Evolutionary conservation across 2,329 filamentous ascomycete genomes (phyloP).

Genomic region (Coniochaeta hoffmannii): DNA sequence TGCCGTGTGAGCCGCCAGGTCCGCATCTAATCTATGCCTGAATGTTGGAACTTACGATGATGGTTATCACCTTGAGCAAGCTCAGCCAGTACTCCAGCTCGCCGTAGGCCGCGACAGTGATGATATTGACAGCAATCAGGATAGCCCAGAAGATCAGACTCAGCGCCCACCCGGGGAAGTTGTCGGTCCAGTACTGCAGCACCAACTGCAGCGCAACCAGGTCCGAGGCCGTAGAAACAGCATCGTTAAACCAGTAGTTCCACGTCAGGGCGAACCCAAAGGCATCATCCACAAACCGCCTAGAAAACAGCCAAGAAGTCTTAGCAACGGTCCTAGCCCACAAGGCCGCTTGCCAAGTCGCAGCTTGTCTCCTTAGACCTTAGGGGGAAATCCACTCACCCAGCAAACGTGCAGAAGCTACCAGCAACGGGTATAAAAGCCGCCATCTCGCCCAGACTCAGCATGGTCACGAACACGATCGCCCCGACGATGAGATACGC

Average conservation of each 20-base stretch:
- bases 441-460: constrained; percentile 53
- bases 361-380: constrained; percentile 12
- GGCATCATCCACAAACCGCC: constrained; percentile 44
- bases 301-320: too few relatives aligned
- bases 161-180: constrained; percentile 56
- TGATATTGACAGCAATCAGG: constrained; percentile 43
- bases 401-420: constrained; percentile 47
- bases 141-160: constrained; percentile 54
- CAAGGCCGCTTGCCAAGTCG: too few relatives aligned
- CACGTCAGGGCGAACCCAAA: constrained; percentile 48
- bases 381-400: constrained; percentile 17
- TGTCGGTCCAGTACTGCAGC: constrained; percentile 53
- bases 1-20: not conserved
- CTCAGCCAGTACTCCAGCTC: constrained; percentile 53
- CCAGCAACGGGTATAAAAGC: constrained; percentile 47
- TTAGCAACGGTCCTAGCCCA: too few relatives aligned
- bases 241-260: constrained; percentile 63
- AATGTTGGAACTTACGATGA: constrained; percentile 28
- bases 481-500: constrained; percentile 48
- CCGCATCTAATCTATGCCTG: not conserved
- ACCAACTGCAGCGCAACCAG: constrained; percentile 51
- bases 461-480: constrained; percentile 53
- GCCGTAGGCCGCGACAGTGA: constrained; percentile 46
- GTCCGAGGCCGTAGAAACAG: constrained; percentile 52
- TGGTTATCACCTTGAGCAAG: constrained; percentile 44